Percentiles rank a stretch among this genome's conserved stretches.
Conservation (phyloP, 202 grass and related monocot species). For the Setaria italica region DNA sequence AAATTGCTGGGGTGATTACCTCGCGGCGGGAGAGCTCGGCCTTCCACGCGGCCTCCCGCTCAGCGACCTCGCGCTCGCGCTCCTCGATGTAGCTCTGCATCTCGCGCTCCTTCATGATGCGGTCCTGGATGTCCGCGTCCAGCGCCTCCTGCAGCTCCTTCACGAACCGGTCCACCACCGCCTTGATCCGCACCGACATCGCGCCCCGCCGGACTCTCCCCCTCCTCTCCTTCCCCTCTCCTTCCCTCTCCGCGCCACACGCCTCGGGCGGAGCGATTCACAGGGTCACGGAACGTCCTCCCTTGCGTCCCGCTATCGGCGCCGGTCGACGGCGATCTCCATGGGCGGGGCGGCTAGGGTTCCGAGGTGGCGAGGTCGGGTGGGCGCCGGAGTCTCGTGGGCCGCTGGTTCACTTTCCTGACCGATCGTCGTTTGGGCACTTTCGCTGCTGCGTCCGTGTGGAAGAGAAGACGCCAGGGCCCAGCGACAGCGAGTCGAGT, state of each 20-base stretch:
- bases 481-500: constrained; percentile 19
- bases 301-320: constrained; percentile 12
- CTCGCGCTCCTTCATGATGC: constrained; percentile 97
- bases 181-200: constrained; percentile 98
- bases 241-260: neutral
- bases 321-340: constrained; percentile 16
- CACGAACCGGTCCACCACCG: constrained; percentile 97
- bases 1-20: constrained; percentile 34
- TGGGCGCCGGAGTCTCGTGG: constrained; percentile 41
- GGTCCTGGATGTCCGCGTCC: constrained; percentile 94
- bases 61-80: constrained; percentile 94
- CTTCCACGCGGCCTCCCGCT: constrained; percentile 95
- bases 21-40: constrained; percentile 95
- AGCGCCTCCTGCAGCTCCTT: constrained; percentile 94
- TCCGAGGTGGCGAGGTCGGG: constrained; percentile 23
- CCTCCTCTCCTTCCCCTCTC: neutral
- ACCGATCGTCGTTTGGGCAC: neutral
- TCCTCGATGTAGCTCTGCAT: constrained; percentile 99
- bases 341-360: constrained; percentile 43
- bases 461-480: constrained; percentile 26
- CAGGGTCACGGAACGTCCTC: neutral
- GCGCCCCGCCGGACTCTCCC: neutral
- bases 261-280: neutral
- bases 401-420: constrained; percentile 20
- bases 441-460: neutral